Conservation (phyloP, 2,329 filamentous ascomycete species). For the Calcarisporium arbuscula region DNA sequence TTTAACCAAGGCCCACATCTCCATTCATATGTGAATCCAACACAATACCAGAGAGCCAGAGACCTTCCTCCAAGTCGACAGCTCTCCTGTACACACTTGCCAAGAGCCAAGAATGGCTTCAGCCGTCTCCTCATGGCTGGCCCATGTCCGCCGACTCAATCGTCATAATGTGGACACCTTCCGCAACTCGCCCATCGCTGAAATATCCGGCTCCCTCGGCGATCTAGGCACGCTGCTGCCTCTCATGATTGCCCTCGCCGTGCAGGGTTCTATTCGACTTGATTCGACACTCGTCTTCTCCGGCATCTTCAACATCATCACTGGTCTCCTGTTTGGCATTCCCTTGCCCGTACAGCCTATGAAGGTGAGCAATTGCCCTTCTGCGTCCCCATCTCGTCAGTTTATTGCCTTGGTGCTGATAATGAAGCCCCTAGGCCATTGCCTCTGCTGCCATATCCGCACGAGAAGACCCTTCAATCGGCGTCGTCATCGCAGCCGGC, state of each 20-base stretch:
- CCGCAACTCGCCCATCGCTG: slow-evolving; percentile 46
- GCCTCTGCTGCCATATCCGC: slow-evolving; percentile 80
- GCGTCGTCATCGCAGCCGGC: slow-evolving; percentile 72
- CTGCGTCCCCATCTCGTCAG: slow-evolving; percentile 1
- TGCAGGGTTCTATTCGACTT: slow-evolving; percentile 72
- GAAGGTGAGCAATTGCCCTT: slow-evolving; percentile 42
- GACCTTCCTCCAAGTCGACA: no score
- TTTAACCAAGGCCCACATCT: no score
- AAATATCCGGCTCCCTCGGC: slow-evolving; percentile 82
- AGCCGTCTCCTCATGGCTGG: slow-evolving; percentile 21
- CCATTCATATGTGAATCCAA: no score
- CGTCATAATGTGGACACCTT: slow-evolving; percentile 44
- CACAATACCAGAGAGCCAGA: no score
- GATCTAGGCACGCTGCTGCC: slow-evolving; percentile 87
- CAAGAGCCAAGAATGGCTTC: no score
- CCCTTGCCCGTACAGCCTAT: slow-evolving; percentile 89
- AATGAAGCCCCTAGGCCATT: slow-evolving; percentile 56
- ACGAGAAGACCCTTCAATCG: slow-evolving; percentile 41
- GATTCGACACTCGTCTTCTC: slow-evolving; percentile 83
- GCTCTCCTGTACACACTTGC: no score
- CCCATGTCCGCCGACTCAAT: slow-evolving; percentile 26
- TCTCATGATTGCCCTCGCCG: slow-evolving; percentile 77
- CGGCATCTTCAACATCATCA: slow-evolving; percentile 78
- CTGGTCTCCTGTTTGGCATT: slow-evolving; percentile 77
- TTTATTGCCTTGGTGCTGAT: slow-evolving; percentile 1